phyloP scores from a whole-genome alignment of 805 yeast genomes.

The Priceomyces carsonii region DNA sequence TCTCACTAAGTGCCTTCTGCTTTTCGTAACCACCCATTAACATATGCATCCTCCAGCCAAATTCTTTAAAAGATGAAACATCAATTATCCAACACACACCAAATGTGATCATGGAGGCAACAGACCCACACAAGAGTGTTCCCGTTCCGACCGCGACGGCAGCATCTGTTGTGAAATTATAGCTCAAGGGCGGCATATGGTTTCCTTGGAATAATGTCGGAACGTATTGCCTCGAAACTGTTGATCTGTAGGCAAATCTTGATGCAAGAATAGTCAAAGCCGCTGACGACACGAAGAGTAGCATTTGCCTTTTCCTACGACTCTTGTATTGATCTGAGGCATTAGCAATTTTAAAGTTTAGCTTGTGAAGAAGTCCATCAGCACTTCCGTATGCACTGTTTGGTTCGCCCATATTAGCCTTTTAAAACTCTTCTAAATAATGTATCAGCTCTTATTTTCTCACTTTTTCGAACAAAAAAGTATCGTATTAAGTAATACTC shows the following conservation, averaged over 20 bases:
- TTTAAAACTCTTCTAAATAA: no score
- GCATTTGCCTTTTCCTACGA: slow-evolving; percentile 71
- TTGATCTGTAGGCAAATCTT: slow-evolving; percentile 72
- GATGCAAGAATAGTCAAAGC: slow-evolving; percentile 70
- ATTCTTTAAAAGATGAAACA: slow-evolving; percentile 66
- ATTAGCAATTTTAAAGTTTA: slow-evolving; percentile 30
- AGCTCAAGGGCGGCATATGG: slow-evolving; percentile 77
- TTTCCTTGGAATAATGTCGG: slow-evolving; percentile 83
- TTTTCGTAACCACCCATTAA: slow-evolving; percentile 69
- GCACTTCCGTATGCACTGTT: no score
- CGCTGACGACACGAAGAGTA: slow-evolving; percentile 70
- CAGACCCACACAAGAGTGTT: slow-evolving; percentile 68
- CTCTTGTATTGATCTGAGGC: slow-evolving; percentile 53
- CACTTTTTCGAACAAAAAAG: no score
- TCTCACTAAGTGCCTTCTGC: slow-evolving; percentile 43
- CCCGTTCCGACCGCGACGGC: slow-evolving; percentile 83
- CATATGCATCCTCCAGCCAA: slow-evolving; percentile 65
- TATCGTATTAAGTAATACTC: no score
- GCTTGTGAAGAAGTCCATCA: slow-evolving; percentile 8
- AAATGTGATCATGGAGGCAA: slow-evolving; percentile 68
- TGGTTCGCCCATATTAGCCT: no score
- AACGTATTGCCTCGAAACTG: slow-evolving; percentile 67
- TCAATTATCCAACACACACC: slow-evolving; percentile 83
- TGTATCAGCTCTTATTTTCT: no score
- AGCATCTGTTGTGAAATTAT: slow-evolving; percentile 79